Percentiles rank a stretch among this genome's conserved stretches.
Conservation (phyloP, 2,329 filamentous ascomycete species). For the Sphaceloma murrayae region DNA sequence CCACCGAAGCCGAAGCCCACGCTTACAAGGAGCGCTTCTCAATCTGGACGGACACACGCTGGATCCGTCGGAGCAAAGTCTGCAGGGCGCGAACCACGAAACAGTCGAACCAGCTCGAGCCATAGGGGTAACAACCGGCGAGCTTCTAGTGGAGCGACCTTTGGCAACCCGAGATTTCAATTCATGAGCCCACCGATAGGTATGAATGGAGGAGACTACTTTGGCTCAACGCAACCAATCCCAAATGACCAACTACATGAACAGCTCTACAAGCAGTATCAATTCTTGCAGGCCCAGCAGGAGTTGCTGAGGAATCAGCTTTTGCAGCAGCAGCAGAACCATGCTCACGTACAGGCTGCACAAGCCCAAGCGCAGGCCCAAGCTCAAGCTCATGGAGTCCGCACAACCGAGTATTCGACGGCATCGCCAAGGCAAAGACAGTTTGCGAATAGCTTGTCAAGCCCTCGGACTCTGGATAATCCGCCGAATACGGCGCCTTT, state of each 20-base stretch:
- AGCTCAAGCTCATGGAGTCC: slow-evolving; percentile 27
- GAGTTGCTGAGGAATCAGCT: slow-evolving; percentile 34
- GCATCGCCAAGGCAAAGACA: slow-evolving; percentile 32
- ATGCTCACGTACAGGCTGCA: slow-evolving; percentile 21
- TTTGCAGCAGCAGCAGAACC: slow-evolving; percentile 35
- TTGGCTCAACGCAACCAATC: slow-evolving; percentile 23
- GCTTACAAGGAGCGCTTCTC: slow-evolving; percentile 40
- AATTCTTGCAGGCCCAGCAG: slow-evolving; percentile 30
- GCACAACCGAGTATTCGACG: slow-evolving; percentile 23
- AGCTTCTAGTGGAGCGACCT: slow-evolving; percentile 48
- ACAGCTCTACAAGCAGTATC: slow-evolving; percentile 41
- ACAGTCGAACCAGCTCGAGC: slow-evolving; percentile 39
- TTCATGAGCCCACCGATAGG: slow-evolving; percentile 37
- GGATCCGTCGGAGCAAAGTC: slow-evolving; percentile 20
- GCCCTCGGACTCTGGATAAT: slow-evolving; percentile 26
- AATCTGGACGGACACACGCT: slow-evolving; percentile 39
- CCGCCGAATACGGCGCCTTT: slow-evolving; percentile 29
- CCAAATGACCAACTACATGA: slow-evolving; percentile 37
- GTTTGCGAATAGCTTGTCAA: slow-evolving; percentile 26
- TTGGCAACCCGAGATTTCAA: slow-evolving; percentile 31
- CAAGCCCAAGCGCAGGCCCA: slow-evolving; percentile 27
- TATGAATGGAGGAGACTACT: slow-evolving; percentile 35
- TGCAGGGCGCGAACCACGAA: slow-evolving; percentile 32
- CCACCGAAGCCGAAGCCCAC: slow-evolving; percentile 47
- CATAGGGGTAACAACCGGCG: slow-evolving; percentile 44